Percentiles rank a stretch among this genome's conserved stretches.
Conservation (phyloP, 306 rosid genomes). For the Comarum palustre region DNA sequence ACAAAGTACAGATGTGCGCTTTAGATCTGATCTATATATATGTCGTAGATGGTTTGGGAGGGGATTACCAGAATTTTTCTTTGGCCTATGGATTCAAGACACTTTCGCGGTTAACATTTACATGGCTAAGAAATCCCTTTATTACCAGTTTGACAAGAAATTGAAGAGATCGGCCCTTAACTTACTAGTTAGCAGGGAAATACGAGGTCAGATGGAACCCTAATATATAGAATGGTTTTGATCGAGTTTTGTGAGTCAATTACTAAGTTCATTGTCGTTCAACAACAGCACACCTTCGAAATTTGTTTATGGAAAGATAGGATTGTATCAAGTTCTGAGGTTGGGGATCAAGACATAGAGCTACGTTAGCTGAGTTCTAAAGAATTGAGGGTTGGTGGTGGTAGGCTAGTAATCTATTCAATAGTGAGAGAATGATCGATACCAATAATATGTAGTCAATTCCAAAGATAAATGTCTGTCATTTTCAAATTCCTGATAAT, state of each 20-base stretch:
- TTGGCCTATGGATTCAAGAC: background rate
- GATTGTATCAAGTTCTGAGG: background rate
- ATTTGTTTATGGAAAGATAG: background rate
- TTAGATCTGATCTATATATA: too few species aligned
- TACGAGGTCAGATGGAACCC: background rate
- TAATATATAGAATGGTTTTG: background rate
- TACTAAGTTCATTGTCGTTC: constrained; percentile 5
- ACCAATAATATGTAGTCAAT: constrained; percentile 1
- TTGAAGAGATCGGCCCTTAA: too few species aligned
- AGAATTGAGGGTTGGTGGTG: background rate
- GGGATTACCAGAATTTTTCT: constrained; percentile 19
- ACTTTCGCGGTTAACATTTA: background rate
- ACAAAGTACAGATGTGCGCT: too few species aligned
- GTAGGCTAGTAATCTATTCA: background rate
- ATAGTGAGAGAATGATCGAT: background rate
- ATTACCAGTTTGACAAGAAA: too few species aligned
- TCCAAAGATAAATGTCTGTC: background rate
- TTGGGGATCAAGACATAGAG: background rate
- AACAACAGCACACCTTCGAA: background rate
- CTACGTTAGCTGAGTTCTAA: background rate
- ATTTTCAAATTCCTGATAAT: background rate
- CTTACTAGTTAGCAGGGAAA: background rate
- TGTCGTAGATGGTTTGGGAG: too few species aligned
- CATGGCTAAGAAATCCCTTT: background rate
- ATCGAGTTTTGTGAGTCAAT: background rate